Conservation (phyloP, 768 basidiomycete species). For the Obba rivulosa region DNA sequence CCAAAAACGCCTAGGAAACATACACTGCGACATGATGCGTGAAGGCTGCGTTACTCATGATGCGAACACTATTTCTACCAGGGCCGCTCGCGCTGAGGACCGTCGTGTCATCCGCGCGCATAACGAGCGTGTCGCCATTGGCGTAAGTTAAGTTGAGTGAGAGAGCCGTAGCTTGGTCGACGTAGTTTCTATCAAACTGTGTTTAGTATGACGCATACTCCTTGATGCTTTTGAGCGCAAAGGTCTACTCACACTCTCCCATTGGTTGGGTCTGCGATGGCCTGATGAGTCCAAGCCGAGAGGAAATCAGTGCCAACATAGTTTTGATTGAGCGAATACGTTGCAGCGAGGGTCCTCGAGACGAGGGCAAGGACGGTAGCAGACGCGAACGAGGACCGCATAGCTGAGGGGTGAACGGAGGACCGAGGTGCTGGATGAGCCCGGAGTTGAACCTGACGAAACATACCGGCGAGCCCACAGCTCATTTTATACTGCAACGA, state of each 20-base stretch:
- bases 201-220: not conserved
- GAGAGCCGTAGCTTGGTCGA: slow-evolving; percentile 42
- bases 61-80: slow-evolving; percentile 55
- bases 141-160: slow-evolving; percentile 55
- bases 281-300: slow-evolving; percentile 40
- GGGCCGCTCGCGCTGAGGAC: slow-evolving; percentile 39
- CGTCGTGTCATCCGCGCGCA: slow-evolving; percentile 51
- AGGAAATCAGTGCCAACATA: slow-evolving; percentile 35
- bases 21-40: slow-evolving; percentile 36
- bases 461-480: not conserved
- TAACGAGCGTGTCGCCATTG: slow-evolving; percentile 43
- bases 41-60: slow-evolving; percentile 47
- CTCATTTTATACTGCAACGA: slow-evolving; percentile 7
- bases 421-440: slow-evolving; percentile 6
- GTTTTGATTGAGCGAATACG: slow-evolving; percentile 16
- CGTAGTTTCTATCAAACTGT: slow-evolving; percentile 32
- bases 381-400: slow-evolving; percentile 14
- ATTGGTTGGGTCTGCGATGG: slow-evolving; percentile 56
- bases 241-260: slow-evolving; percentile 52
- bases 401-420: slow-evolving; percentile 2
- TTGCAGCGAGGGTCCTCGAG: slow-evolving; percentile 16
- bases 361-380: slow-evolving; percentile 11
- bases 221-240: not conserved
- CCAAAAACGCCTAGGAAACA: slow-evolving; percentile 1
- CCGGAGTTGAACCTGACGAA: slow-evolving; percentile 9